phyloP scores from a whole-genome alignment of 139 green algal genomes.

The Medakamo hakoo region DNA sequence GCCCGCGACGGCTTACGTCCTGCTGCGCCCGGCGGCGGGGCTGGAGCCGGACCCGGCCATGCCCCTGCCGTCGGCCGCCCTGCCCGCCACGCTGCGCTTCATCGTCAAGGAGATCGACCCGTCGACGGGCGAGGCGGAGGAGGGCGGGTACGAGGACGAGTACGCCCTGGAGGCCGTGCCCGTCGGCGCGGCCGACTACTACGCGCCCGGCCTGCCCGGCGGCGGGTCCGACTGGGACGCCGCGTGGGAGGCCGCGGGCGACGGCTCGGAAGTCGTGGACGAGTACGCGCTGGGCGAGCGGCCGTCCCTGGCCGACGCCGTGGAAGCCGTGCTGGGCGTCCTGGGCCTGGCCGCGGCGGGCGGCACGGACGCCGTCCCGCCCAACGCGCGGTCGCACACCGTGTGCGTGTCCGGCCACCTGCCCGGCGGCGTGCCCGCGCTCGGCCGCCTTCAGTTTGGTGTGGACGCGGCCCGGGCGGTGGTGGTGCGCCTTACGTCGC shows the following conservation, averaged over 20 bases:
- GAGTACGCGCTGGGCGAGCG: slow-evolving; percentile 82
- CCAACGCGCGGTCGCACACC: slow-evolving; percentile 83
- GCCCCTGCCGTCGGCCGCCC: slow-evolving; percentile 38
- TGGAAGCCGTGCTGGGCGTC: slow-evolving; percentile 77
- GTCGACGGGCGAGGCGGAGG: slow-evolving; percentile 64
- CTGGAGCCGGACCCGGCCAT: too few species aligned
- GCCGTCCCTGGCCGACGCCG: slow-evolving; percentile 67
- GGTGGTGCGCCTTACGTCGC: too few species aligned
- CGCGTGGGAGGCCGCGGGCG: slow-evolving; percentile 59
- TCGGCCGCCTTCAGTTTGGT: slow-evolving; percentile 80
- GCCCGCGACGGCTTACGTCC: slow-evolving; percentile 59
- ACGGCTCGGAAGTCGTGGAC: slow-evolving; percentile 56
- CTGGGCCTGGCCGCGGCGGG: slow-evolving; percentile 87
- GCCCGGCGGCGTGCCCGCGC: slow-evolving; percentile 46
- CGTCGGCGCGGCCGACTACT: slow-evolving; percentile 66
- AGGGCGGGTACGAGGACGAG: slow-evolving; percentile 93
- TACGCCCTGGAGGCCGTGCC: slow-evolving; percentile 93
- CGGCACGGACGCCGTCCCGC: slow-evolving; percentile 81
- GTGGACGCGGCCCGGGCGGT: slow-evolving; percentile 65
- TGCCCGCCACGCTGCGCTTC: slow-evolving; percentile 72
- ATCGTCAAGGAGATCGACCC: slow-evolving; percentile 96
- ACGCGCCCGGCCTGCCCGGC: slow-evolving; percentile 41
- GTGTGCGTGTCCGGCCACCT: slow-evolving; percentile 68
- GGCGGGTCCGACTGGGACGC: slow-evolving; percentile 91
- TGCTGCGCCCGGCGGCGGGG: slow-evolving; percentile 47